Conservation (phyloP, 345 rosid species). For the Fremontodendron californicum region DNA sequence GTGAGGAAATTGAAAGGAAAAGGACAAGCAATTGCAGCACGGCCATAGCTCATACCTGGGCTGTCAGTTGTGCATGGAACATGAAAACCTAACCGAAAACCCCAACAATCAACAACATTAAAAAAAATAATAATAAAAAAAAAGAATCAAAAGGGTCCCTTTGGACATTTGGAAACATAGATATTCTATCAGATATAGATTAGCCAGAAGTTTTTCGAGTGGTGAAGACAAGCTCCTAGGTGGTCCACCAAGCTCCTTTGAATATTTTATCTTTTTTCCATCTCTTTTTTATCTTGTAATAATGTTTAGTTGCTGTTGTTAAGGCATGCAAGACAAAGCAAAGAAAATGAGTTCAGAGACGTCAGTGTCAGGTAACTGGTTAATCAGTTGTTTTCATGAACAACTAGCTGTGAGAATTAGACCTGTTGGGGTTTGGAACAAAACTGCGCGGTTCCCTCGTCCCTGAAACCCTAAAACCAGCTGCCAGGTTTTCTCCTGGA, state of each 20-base stretch:
- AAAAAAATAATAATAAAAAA: too few relatives aligned
- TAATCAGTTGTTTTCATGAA: background rate
- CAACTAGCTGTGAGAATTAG: background rate
- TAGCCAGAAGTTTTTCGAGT: background rate
- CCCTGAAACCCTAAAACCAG: background rate
- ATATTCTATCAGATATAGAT: background rate
- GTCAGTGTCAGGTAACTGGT: background rate
- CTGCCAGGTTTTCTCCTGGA: background rate
- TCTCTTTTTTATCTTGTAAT: background rate
- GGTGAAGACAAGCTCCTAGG: background rate
- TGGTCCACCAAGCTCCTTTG: background rate
- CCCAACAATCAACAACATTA: background rate
- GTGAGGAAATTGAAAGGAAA: background rate
- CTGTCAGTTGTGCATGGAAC: conserved; percentile 1
- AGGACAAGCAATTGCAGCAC: background rate
- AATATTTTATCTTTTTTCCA: background rate
- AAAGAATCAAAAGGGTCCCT: background rate
- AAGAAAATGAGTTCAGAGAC: background rate
- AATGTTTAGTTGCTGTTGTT: background rate
- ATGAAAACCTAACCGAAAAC: background rate
- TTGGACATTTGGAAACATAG: background rate
- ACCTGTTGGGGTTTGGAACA: background rate
- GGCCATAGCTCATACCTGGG: background rate
- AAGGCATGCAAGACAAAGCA: background rate
- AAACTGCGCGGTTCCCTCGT: background rate